These are phyloP conservation scores for Copromyces sp. DNA, from an alignment of 495 filamentous ascomycete genomes.

Conservation along the genomic window DNA sequence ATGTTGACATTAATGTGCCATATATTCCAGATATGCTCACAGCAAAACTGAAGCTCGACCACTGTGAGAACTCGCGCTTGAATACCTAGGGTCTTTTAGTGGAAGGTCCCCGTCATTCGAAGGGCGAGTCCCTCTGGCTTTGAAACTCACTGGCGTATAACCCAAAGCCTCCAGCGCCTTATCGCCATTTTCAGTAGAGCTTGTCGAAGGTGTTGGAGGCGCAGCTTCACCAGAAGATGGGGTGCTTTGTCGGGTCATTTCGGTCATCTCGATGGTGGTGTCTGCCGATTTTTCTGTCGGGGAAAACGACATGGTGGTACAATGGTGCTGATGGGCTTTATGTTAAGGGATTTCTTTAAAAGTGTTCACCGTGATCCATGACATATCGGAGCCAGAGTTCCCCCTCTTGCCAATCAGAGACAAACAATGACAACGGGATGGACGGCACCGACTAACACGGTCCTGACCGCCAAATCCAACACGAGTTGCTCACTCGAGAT, in stretches of 20 bases:
- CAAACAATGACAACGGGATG: background rate
- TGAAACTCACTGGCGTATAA: constrained; percentile 19
- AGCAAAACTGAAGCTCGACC: constrained; percentile 54
- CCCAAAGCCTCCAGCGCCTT: constrained; percentile 24
- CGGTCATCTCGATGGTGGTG: background rate
- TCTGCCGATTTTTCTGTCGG: background rate
- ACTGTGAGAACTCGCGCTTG: constrained; percentile 53
- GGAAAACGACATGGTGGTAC: background rate
- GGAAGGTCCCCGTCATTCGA: no score
- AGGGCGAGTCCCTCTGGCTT: background rate
- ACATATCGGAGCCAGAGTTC: background rate
- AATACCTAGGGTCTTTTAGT: constrained; percentile 34
- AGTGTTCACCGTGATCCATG: background rate
- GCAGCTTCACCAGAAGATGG: background rate
- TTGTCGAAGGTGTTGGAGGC: background rate
- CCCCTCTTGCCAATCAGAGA: background rate
- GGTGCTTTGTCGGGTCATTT: background rate
- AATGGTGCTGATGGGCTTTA: background rate
- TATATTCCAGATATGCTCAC: constrained; percentile 53
- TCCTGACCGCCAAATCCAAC: background rate
- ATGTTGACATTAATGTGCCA: constrained; percentile 50
- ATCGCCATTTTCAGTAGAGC: constrained; percentile 17
- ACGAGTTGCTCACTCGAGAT: background rate
- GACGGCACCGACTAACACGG: background rate
- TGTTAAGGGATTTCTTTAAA: background rate